A percentile compares a stretch with the other conserved stretches of the same genome.
phyloP scores from a whole-genome alignment of 202 grass and related monocot genomes.

The Bolboschoenoplectus hybrid region DNA sequence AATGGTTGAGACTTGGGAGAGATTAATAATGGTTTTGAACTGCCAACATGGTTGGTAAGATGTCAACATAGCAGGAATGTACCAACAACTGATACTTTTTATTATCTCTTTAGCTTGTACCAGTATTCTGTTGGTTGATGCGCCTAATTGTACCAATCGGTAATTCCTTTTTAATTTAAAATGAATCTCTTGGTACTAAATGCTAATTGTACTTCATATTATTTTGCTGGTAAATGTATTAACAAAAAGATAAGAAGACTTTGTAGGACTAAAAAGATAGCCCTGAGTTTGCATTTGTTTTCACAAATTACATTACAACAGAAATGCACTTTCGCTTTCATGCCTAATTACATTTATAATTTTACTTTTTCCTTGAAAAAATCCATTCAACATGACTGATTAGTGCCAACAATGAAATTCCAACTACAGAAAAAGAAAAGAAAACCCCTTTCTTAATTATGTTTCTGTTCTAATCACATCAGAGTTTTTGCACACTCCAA shows the following conservation, averaged over 20 bases:
- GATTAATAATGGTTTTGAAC: not conserved
- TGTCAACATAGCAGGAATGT: slow-evolving; percentile 8
- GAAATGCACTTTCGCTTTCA: not conserved
- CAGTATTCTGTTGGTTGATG: not conserved
- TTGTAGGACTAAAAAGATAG: not conserved
- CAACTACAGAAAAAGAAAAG: not conserved
- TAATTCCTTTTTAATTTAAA: not conserved
- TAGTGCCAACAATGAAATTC: not conserved
- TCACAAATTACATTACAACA: not conserved
- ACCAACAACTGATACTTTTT: not conserved
- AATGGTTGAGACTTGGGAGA: not conserved
- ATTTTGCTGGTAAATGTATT: not conserved
- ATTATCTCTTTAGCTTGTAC: not conserved
- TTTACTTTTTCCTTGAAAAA: not conserved
- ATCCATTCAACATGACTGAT: not conserved
- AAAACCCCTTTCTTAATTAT: not conserved
- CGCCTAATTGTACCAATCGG: not conserved
- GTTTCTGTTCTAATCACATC: not conserved
- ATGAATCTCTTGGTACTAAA: not conserved
- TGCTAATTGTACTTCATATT: not conserved
- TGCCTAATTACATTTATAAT: not conserved
- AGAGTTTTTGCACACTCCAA: not conserved
- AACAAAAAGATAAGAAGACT: not conserved
- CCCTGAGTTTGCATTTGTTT: not conserved
- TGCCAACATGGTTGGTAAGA: slow-evolving; percentile 35